phyloP scores from a whole-genome alignment of 345 rosid species.

The Camelina hispida region DNA sequence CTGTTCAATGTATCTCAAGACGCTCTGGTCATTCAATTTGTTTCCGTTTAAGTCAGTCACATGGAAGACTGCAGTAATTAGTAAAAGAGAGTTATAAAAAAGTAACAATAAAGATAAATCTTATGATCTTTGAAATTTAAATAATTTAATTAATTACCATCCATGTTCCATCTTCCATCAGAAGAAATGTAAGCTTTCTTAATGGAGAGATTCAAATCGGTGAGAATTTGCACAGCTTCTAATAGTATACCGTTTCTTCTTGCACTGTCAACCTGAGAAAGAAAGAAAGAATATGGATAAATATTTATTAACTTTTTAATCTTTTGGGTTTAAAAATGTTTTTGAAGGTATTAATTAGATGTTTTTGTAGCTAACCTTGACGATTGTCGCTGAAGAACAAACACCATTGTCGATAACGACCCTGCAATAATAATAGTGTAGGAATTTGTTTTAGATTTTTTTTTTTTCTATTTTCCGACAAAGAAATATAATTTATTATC shows the following conservation, averaged over 20 bases:
- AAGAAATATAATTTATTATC: neutral
- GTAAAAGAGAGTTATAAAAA: conserved; percentile 2
- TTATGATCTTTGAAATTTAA: neutral
- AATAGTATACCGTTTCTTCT: conserved; percentile 81
- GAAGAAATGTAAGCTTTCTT: conserved; percentile 89
- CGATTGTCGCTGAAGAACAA: conserved; percentile 82
- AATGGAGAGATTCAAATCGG: conserved; percentile 92
- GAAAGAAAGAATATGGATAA: neutral
- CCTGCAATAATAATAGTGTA: conserved; percentile 51
- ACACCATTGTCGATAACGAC: conserved; percentile 95
- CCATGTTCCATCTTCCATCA: conserved; percentile 96
- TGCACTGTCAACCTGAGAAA: conserved; percentile 80
- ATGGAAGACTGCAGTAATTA: conserved; percentile 75
- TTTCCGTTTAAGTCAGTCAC: conserved; percentile 90
- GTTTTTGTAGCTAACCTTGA: conserved; percentile 67
- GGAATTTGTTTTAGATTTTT: conserved; percentile 29
- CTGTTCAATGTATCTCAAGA: conserved; percentile 85
- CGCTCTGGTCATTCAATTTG: conserved; percentile 80
- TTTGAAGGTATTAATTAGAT: neutral
- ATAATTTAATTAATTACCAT: conserved; percentile 56
- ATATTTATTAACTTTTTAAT: conserved; percentile 32
- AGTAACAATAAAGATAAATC: neutral
- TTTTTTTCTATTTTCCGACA: neutral
- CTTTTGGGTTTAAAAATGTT: neutral
- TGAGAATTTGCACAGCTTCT: conserved; percentile 90